Base-by-base conservation (phyloP, 139 green algal species). In the Spirogloea muscicola region DNA sequence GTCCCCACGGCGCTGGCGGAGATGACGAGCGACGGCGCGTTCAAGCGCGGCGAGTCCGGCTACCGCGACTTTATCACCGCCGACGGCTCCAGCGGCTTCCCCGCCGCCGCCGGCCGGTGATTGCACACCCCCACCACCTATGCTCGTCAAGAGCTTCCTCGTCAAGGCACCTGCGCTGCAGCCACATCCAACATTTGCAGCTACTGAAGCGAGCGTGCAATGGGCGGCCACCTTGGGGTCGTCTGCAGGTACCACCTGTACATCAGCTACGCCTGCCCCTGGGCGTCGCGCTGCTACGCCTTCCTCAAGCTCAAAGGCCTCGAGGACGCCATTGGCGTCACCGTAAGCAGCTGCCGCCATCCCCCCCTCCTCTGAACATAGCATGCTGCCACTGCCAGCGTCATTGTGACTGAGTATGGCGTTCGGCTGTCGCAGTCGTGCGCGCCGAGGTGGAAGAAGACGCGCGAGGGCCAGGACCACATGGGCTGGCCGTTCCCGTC, bases 221-320 rank as follows among this genome's bases (percentile, higher is more conserved):
- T n/a, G n/a, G n/a, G n/a, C n/a, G n/a, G n/a, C n/a, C n/a, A n/a
- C n/a, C n/a, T n/a, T n/a, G n/a, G n/a, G n/a, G n/a, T n/a, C n/a
- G n/a, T n/a, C n/a, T 86, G 77, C 7, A 84, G 94, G 7, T 99
- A 98, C 78, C 90, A 96, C 71, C 87, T 99, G 40, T 97, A 97
- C 81, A 84, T 99, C n/a, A 88, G 84, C 9, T 88, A 91, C 31
- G 93, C 91, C 0, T 99, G 94, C 67, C 94, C 94, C 25, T 99
- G 93, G 92, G 94, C 94, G 0, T 86, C 49, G 55, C 80, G 94
- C 13, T 80, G 72, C 65, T 68, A 68, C 21, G 37, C 37, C 7
- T 68, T 71, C 16, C 72, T 80, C 34, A 74, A 76, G 46, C 72
- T 80, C 18, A 80, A 80, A 13, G 72, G 72, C 10, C 25, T 80